Percentiles rank a stretch among this genome's conserved stretches.
Evolutionary conservation across 768 basidiomycete genomes (phyloP).

Genomic region (Mrakia frigida): DNA sequence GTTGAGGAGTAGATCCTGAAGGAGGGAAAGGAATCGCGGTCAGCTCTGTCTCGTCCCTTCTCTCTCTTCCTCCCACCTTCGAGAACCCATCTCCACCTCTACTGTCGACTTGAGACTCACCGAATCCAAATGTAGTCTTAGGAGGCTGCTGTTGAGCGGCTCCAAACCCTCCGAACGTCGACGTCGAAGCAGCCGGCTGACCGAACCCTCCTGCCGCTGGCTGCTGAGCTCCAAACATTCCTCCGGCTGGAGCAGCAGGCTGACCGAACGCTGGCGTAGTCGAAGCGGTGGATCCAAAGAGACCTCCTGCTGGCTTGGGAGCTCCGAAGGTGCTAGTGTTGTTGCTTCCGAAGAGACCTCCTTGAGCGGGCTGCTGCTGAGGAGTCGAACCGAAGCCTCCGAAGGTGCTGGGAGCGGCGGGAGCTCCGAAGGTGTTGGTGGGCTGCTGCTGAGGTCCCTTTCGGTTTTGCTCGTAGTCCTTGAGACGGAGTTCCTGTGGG

Average conservation of each 20-base stretch:
- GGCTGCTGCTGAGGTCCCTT: constrained; percentile 30
- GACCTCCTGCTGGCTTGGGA: constrained; percentile 26
- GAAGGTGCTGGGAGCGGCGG: constrained; percentile 19
- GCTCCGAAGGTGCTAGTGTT: constrained; percentile 23
- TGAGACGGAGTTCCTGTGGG: constrained; percentile 29
- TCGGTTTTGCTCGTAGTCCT: constrained; percentile 32
- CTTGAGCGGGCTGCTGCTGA: constrained; percentile 23
- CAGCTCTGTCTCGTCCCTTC: background rate
- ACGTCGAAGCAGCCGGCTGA: constrained; percentile 20
- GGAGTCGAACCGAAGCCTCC: constrained; percentile 26
- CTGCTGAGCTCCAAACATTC: constrained; percentile 33
- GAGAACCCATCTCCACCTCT: background rate
- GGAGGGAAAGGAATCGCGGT: background rate
- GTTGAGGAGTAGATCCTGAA: background rate
- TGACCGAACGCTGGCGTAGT: constrained; percentile 26
- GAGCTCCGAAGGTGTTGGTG: constrained; percentile 20
- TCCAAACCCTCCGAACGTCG: constrained; percentile 27
- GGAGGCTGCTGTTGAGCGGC: constrained; percentile 24
- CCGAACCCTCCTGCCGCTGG: constrained; percentile 36
- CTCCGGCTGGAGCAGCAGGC: constrained; percentile 24
- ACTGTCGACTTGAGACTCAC: background rate
- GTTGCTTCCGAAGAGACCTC: constrained; percentile 25
- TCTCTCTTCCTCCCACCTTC: too few relatives aligned
- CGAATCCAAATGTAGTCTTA: constrained; percentile 26
- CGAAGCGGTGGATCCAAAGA: constrained; percentile 23